Evolutionary conservation across 768 basidiomycete genomes (phyloP).

Genomic region (Termitomyces sp.): DNA sequence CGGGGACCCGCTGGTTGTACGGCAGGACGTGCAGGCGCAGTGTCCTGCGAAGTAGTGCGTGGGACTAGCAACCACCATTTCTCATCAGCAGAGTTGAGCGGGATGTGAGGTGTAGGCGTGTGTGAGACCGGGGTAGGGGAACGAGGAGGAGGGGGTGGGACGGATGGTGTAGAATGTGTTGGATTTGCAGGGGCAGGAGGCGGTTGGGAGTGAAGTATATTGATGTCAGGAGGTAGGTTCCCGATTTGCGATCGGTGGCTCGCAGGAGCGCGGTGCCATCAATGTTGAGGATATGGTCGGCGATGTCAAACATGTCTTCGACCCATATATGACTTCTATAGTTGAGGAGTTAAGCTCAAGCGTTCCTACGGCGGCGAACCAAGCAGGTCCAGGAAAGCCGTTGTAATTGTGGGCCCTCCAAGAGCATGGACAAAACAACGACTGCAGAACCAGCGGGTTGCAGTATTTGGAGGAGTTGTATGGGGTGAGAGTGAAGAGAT

Average conservation of each 20-base stretch:
- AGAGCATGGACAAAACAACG: conserved; percentile 18
- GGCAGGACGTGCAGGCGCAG: conserved; percentile 26
- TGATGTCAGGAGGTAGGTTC: too few species aligned
- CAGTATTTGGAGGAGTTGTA: conserved; percentile 13
- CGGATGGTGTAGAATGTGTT: conserved; percentile 18
- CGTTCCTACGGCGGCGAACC: conserved; percentile 15
- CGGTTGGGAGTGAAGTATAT: too few species aligned
- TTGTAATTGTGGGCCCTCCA: conserved; percentile 4
- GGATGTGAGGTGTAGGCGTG: conserved; percentile 11
- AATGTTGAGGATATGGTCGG: conserved; percentile 12
- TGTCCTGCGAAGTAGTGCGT: conserved; percentile 24
- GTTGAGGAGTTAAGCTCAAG: conserved; percentile 12
- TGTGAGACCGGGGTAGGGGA: conserved; percentile 23
- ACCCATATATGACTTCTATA: conserved; percentile 14
- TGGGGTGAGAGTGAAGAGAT: conserved; percentile 13
- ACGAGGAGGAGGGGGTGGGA: conserved; percentile 11
- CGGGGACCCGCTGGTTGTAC: conserved; percentile 22
- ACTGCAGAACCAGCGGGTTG: conserved; percentile 17
- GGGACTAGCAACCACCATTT: conserved; percentile 26
- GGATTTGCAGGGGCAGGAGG: conserved; percentile 17
- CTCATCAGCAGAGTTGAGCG: conserved; percentile 17
- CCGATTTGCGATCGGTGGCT: neutral
- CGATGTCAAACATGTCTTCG: conserved; percentile 18
- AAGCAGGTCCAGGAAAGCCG: neutral
- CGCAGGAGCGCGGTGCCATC: conserved; percentile 14